Percentiles rank a stretch among this genome's conserved stretches.
phyloP scores from a whole-genome alignment of 73 alveolate genomes.

The Symbiodinium natans region DNA sequence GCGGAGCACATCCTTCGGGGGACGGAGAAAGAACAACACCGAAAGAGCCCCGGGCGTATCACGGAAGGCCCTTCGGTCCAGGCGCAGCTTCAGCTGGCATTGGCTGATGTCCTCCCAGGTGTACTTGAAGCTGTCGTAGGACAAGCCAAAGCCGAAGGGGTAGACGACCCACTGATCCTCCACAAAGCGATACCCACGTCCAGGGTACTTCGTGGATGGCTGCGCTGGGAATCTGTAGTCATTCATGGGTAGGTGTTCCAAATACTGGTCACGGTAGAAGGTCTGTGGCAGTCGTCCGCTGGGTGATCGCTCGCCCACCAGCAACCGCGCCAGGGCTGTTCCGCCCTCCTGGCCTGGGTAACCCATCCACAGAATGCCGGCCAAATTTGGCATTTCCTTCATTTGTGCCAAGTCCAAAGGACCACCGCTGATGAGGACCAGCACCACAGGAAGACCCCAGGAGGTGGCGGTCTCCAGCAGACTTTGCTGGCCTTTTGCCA shows the following conservation, averaged over 20 bases:
- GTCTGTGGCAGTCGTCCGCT: slow-evolving; percentile 82
- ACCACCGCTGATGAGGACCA: slow-evolving; percentile 65
- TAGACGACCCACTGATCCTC: slow-evolving; percentile 33
- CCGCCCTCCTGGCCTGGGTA: slow-evolving; percentile 60
- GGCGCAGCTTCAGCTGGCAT: background rate
- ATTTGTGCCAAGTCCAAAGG: slow-evolving; percentile 43
- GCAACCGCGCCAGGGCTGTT: slow-evolving; percentile 38
- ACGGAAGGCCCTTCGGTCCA: background rate
- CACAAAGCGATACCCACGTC: slow-evolving; percentile 83
- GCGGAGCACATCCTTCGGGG: slow-evolving; percentile 15
- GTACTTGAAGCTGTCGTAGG: slow-evolving; percentile 26
- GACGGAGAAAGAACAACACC: slow-evolving; percentile 42
- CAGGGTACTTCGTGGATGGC: slow-evolving; percentile 12
- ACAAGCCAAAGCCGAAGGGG: slow-evolving; percentile 81
- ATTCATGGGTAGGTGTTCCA: slow-evolving; percentile 35
- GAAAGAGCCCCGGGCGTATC: background rate
- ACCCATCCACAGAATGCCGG: slow-evolving; percentile 67
- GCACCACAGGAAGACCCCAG: slow-evolving; percentile 72
- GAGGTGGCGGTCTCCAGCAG: background rate
- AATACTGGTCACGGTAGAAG: slow-evolving; percentile 56
- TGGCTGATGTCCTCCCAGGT: background rate
- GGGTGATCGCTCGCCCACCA: slow-evolving; percentile 48
- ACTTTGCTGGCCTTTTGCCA: background rate
- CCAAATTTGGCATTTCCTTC: background rate
- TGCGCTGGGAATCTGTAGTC: slow-evolving; percentile 79